These are phyloP conservation scores for Mycena polygramma DNA, from an alignment of 768 basidiomycete genomes.

Conservation along the genomic window DNA sequence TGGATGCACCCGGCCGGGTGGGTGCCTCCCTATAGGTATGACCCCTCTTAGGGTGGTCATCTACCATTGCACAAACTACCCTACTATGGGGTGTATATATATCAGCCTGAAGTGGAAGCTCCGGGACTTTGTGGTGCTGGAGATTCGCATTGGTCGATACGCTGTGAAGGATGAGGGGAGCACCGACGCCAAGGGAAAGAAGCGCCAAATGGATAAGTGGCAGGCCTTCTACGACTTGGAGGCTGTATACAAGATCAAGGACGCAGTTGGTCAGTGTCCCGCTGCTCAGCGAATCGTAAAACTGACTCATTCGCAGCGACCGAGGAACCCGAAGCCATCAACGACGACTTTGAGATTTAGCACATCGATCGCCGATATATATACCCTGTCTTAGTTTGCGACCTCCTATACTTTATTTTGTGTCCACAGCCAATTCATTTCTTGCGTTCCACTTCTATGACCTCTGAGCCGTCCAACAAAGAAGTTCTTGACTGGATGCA, in stretches of 20 bases:
- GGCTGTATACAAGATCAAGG: conserved; percentile 2
- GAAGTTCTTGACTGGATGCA: too few relatives aligned
- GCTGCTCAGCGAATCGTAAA: neutral
- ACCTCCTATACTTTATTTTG: too few relatives aligned
- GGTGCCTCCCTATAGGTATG: too few relatives aligned
- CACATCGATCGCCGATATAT: neutral
- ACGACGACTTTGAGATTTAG: conserved; percentile 31
- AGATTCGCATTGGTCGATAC: neutral
- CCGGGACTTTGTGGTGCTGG: conserved; percentile 1
- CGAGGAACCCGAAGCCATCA: neutral
- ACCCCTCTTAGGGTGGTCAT: too few relatives aligned
- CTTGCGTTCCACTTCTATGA: too few relatives aligned
- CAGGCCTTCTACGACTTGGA: conserved; percentile 7
- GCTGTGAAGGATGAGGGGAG: neutral
- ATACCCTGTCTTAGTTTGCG: too few relatives aligned
- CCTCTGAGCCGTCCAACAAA: too few relatives aligned
- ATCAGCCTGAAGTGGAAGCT: too few relatives aligned
- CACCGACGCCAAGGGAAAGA: neutral
- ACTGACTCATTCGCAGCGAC: neutral
- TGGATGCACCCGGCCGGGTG: too few relatives aligned
- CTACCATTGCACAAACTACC: too few relatives aligned
- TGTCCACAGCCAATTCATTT: too few relatives aligned
- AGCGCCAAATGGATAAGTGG: neutral
- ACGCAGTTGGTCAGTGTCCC: neutral
- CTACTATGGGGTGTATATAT: too few relatives aligned